Evolutionary conservation across 2,329 filamentous ascomycete genomes (phyloP), one percentile per base, ranked within the genome.

Genomic region (Elsinoe arachidis): DNA sequence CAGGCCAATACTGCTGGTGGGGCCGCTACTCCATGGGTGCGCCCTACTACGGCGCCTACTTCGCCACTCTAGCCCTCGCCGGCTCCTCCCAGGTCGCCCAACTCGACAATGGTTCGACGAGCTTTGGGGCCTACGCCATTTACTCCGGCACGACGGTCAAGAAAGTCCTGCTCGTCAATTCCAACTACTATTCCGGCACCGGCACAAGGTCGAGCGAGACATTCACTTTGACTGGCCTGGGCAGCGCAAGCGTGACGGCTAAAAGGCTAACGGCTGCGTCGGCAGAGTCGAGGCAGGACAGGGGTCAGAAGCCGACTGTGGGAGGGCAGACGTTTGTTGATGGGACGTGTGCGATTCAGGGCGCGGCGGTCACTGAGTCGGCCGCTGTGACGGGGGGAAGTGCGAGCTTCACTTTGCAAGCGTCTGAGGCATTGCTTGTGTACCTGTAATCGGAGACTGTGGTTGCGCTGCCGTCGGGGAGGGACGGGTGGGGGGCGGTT

Each of bases 41-140:
- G 19, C 56, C 78, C 0, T 81, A 79, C 63, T 80, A 78, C 57
- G 78, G 78, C 3, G 78, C 77, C 0, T 76, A 75, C 47, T 73
- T 73, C 2, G 76, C 77, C 1, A 71, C 73, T 1, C 72, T 75
- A n/a, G 66, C 76, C 1, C 63, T 79, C 26, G 74, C 75, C 1
- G 69, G 71, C 0, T 76, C 73, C 0, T 65, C 70, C n/a, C 64
- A 73, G 43, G 66, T 80, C 49, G 72, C 76, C 0, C 71, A 73
- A 0, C 66, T 80, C 15, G 78, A 80, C 56, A 70, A 68, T 21
- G 38, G 37, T 11, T 23, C 71, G 73, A n/a, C 68, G 0, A 66
- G 69, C 14, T 77, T 77, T 35, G 78, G 75, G 0, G 75, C 68
- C 1, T 80, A 80, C 52, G 76, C 70, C 1, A 69, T 74, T 12